These are phyloP conservation scores for Blepharisma undulans DNA, from an alignment of 169 alveolate species.

Conservation along the genomic window DNA sequence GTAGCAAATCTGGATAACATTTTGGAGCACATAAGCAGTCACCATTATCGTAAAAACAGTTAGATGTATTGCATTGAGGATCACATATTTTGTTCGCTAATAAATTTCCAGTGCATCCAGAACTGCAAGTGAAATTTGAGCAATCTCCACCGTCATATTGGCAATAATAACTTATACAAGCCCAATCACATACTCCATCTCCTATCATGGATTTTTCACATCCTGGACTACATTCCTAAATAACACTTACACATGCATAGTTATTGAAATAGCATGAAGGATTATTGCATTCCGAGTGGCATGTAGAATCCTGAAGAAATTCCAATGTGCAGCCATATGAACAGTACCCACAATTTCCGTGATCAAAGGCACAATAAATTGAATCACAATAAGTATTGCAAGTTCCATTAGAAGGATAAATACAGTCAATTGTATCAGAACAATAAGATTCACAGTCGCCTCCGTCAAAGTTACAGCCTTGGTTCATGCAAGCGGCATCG, in stretches of 20 bases:
- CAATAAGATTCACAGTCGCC: neutral
- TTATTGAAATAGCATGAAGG: neutral
- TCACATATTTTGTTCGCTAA: neutral
- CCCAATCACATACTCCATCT: constrained; percentile 16
- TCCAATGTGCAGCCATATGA: neutral
- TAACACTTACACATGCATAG: neutral
- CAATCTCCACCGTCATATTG: neutral
- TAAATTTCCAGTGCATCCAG: neutral
- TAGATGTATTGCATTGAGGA: neutral
- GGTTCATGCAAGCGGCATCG: neutral
- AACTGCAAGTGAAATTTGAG: neutral
- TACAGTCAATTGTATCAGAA: neutral
- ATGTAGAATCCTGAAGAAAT: neutral
- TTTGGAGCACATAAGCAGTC: neutral
- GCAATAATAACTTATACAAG: neutral
- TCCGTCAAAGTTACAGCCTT: neutral
- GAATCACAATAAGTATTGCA: neutral
- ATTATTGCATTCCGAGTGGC: constrained; percentile 6
- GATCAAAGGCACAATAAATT: neutral
- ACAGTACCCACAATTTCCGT: constrained; percentile 16
- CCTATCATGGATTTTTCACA: neutral
- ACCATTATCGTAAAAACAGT: neutral
- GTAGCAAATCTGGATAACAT: neutral
- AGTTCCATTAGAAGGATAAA: neutral
- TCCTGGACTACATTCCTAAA: neutral